Base-by-base conservation (phyloP, 1,284 basidiomycete species). In the Rhodotorula sp. region DNA sequence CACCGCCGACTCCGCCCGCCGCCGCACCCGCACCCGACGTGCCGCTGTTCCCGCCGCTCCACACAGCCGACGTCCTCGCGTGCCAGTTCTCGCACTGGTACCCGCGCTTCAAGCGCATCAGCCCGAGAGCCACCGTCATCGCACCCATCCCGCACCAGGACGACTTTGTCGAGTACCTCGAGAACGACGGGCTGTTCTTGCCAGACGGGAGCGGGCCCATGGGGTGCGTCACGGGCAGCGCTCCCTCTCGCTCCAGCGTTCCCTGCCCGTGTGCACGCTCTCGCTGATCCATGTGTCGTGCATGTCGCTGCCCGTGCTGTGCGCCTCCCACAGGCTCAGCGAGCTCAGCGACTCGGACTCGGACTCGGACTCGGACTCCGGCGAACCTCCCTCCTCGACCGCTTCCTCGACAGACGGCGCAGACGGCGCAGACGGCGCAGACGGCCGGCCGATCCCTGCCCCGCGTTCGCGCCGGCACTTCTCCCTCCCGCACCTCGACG, bases 41-140 rank as follows among this genome's bases (percentile, higher is more conserved):
- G 20, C 54, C 48, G n/a, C 46, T 40, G 6, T 88, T 89, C 76
- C 88, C 89, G 7, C 64, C 74, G 0, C 80, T 87, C 53, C 83
- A 84, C 0, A 79, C 79, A 15, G 77, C 81, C 22, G 84, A 88
- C 77, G 83, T 92, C 64, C 83, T 91, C 60, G 83, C 87, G 2
- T 91, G 91, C 76, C 89, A 92, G 71, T 92, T 94, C 77, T 92
- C 91, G 4, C 85, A 86, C 4, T 97, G 94, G 94, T 93, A 94
- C 77, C 87, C 90, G 2, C 80, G 79, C 10, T 94, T 93, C 79
- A 83, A 87, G 30, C 82, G 83, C 26, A 78, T 87, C 53, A 89
- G 87, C 52, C 88, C 92, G 71, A 90, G 88, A 77, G 89, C 91
- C 1, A 90, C 87, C 1, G 81, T 95, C 64, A 87, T 97, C 72